These are phyloP conservation scores for Globisporangium cederbergense DNA, from an alignment of 352 stramenopile genomes.

Conservation along the genomic window DNA sequence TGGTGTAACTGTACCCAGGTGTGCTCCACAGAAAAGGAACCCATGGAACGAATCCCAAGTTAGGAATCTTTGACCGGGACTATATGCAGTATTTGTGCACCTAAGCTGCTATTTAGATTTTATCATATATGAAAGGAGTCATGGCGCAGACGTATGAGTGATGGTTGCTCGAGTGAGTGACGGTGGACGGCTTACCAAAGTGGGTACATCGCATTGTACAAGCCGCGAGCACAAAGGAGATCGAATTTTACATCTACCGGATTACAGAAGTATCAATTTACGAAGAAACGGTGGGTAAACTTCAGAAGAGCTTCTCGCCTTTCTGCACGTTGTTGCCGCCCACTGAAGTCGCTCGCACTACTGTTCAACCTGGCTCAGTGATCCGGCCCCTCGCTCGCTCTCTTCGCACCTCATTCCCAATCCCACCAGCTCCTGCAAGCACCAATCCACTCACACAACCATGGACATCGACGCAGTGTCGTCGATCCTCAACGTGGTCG, in stretches of 20 bases:
- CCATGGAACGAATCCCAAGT: too few species aligned
- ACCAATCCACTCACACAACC: not conserved
- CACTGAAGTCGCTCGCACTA: too few species aligned
- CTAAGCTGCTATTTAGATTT: too few species aligned
- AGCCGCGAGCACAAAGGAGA: not conserved
- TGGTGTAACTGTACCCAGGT: not conserved
- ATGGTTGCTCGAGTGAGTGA: too few species aligned
- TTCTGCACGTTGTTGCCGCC: not conserved
- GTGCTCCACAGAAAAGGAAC: too few species aligned
- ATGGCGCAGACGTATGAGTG: not conserved
- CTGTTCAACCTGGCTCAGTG: not conserved
- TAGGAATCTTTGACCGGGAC: too few species aligned
- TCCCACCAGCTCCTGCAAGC: not conserved
- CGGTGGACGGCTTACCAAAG: not conserved
- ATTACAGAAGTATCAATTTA: not conserved
- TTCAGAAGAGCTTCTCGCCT: not conserved
- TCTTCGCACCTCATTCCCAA: constrained; percentile 3
- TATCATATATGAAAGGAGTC: not conserved
- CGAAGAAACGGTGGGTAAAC: not conserved
- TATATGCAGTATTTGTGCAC: too few species aligned
- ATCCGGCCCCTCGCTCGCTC: not conserved
- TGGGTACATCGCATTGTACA: not conserved
- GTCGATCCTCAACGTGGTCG: not conserved
- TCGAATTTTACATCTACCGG: not conserved
- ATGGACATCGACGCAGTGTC: constrained; percentile 12